Evolutionary conservation across 768 basidiomycete genomes (phyloP), one percentile per base, ranked within the genome.

Genomic region (Mycena polygramma): DNA sequence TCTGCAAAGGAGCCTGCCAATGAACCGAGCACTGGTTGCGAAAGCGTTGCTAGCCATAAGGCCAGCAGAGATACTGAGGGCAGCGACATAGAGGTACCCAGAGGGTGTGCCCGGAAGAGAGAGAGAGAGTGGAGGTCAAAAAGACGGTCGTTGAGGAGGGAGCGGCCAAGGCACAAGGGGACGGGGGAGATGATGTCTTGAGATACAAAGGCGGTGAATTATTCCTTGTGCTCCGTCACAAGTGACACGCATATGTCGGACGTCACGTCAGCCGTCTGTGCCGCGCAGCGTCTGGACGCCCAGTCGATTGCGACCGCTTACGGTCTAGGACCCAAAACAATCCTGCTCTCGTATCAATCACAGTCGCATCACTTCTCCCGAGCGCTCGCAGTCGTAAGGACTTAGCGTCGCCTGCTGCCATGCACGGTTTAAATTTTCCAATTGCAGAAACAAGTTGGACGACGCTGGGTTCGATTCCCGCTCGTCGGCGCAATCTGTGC

Each of bases 401-500:
- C 6, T 30, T 30, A 30, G 30, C 30, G 30, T 30, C 30, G 30
- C 6, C 80, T 52, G 79, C 81, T 73, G 24, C 73, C 70, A 22
- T 6, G 75, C 75, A 63, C 82, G 84, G 74, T 83, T 84, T 6
- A 81, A 76, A 63, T 82, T 85, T 75, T 30, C 97, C 87, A 94
- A 95, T 79, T 97, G 93, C 78, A 98, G 84, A 86, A 99, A 96
- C 30, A 30, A 30, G 77, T 96, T 97, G 91, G 96, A 97, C 0
- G 94, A 90, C 0, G 95, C 92, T 0, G 97, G 95, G 76, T 98
- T 97, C 54, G 92, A 89, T 76, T 97, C 97, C 61, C 92, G 88
- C 77, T 98, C 96, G 86, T 99, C 97, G 84, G 98, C 97, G 35
- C 94, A 97, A 76, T 97, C 97, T 96, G 67, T 19, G 46, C 51